Conservation (phyloP, 768 basidiomycete genomes). For the Rubroboletus satanas region DNA sequence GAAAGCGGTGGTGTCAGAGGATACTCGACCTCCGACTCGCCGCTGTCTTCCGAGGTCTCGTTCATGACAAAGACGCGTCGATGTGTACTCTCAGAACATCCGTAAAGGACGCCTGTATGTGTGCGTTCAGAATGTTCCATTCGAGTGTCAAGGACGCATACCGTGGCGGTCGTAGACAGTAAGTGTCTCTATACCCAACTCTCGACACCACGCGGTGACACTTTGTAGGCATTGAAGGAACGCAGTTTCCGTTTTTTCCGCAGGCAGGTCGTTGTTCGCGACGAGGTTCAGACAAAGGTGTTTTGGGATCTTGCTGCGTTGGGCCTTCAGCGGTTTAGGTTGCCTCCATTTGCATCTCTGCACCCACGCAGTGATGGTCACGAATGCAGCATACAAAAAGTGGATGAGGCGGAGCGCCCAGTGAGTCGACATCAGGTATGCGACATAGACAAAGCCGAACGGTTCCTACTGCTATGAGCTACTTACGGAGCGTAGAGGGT, state of each 20-base stretch:
- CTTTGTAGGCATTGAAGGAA: conserved; percentile 53
- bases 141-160: conserved; percentile 33
- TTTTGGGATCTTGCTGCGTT: conserved; percentile 54
- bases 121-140: conserved; percentile 5
- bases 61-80: conserved; percentile 32
- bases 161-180: conserved; percentile 73
- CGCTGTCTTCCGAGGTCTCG: conserved; percentile 31
- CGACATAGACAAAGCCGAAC: conserved; percentile 8
- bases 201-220: conserved; percentile 58
- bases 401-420: conserved; percentile 56
- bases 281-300: conserved; percentile 68
- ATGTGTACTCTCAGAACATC: conserved; percentile 40
- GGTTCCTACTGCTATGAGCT: no score
- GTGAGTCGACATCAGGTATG: conserved; percentile 37
- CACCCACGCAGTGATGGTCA: conserved; percentile 40
- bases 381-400: conserved; percentile 46
- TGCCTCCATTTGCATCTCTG: conserved; percentile 32
- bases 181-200: conserved; percentile 56
- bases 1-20: conserved; percentile 78
- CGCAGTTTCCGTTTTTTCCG: conserved; percentile 36
- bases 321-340: conserved; percentile 48
- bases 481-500: neutral
- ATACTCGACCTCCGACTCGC: conserved; percentile 59
- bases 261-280: conserved; percentile 36
- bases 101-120: conserved; percentile 38